These are phyloP conservation scores for Coniochaeta pulveracea DNA, from an alignment of 2,329 filamentous ascomycete genomes.

Conservation along the genomic window DNA sequence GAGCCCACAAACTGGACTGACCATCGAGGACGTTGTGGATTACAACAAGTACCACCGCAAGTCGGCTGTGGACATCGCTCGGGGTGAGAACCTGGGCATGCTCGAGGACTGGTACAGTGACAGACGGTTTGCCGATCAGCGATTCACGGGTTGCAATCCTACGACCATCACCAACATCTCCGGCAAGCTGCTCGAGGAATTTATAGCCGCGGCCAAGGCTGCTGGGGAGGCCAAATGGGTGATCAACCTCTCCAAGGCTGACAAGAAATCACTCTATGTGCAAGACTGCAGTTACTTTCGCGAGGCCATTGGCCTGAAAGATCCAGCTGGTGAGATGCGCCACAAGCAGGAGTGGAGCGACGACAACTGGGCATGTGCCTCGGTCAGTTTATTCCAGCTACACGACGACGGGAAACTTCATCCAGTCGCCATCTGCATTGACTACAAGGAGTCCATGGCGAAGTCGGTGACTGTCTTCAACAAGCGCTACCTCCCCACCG, in stretches of 20 bases:
- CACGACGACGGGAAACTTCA: constrained; percentile 31
- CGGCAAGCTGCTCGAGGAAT: constrained; percentile 19
- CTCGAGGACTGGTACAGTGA: constrained; percentile 30
- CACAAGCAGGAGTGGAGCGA: constrained; percentile 16
- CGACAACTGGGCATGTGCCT: constrained; percentile 23
- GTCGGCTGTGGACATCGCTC: constrained; percentile 21
- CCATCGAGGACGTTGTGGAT: constrained; percentile 18
- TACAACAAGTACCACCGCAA: constrained; percentile 24
- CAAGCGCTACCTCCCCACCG: constrained; percentile 22
- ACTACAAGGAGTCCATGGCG: constrained; percentile 29
- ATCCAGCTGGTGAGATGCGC: constrained; percentile 15
- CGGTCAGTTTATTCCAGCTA: constrained; percentile 31
- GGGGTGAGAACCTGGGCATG: constrained; percentile 20
- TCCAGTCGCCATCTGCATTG: constrained; percentile 34
- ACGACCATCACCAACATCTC: constrained; percentile 30
- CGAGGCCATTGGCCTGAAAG: constrained; percentile 19
- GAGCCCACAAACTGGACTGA: constrained; percentile 16
- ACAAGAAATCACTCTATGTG: constrained; percentile 23
- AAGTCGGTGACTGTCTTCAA: constrained; percentile 39
- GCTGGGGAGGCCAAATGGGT: constrained; percentile 21
- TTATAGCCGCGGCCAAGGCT: constrained; percentile 20
- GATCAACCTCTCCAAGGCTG: constrained; percentile 14
- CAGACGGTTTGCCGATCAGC: constrained; percentile 30
- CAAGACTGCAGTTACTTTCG: constrained; percentile 33
- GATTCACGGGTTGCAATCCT: constrained; percentile 30